Base-by-base conservation (phyloP, 2,329 filamentous ascomycete genomes). In the Coccinonectria pachysandricola region DNA sequence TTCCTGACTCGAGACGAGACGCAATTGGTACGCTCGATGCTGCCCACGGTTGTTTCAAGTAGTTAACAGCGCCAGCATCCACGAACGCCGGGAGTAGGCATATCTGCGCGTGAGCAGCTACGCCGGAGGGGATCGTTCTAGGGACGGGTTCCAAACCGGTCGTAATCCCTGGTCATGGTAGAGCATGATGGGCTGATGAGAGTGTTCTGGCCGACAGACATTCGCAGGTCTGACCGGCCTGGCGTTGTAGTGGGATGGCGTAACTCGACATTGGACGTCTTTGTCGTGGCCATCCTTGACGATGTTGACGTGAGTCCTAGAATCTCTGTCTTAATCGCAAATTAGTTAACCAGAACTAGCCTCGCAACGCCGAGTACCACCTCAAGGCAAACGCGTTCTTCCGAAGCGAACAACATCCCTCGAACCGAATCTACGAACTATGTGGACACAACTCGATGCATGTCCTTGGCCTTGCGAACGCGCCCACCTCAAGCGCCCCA, bases 131-230 rank as follows among this genome's bases (percentile, higher is more conserved):
- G 91, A 43, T 98, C 91, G 34, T 96, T 98, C 59, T 96, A 72
- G 69, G 37, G 41, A 42, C 19, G 17, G 15, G 43, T 42, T 49
- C 30, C 30, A 28, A 24, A 27, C 28, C 28, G 26, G 28, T 43
- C 41, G 46, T 36, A 36, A 43, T 43, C 43, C 43, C 49, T 51
- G 60, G 70, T 66, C 67, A 78, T 78, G 73, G 64, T 71, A 64
- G 71, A 73, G 61, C 67, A 75, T 67, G 73, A 91, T 83, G 87
- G 83, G 50, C 68, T 96, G 65, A 85, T 96, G 78, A 85, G 91
- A 65, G 78, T 98, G 63, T 96, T 98, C 64, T 98, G 91, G 91
- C 92, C 91, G 48, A 81, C 81, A 49, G 87, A 93, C 60, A 75
- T 84, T 48, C 68, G 72, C 28, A 70, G 67, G 54, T 81, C 78